These are phyloP conservation scores for Microsporum audouinii DNA, from an alignment of 2,329 filamentous ascomycete genomes.

Conservation along the genomic window DNA sequence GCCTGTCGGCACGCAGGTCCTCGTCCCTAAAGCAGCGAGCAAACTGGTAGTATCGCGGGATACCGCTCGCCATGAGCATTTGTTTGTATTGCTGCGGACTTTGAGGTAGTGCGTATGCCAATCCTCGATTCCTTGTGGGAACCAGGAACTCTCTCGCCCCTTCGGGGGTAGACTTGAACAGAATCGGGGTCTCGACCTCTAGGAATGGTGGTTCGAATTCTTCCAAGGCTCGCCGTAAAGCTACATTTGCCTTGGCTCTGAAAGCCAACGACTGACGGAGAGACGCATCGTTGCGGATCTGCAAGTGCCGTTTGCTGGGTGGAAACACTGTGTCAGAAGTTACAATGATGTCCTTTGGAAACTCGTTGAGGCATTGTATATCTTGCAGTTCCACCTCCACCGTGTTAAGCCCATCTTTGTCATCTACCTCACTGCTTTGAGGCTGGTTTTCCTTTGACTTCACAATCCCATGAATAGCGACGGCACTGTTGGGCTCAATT, in stretches of 20 bases:
- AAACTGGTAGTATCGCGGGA: constrained; percentile 78
- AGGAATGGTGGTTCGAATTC: constrained; percentile 46
- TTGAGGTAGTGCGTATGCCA: constrained; percentile 84
- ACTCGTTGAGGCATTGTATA: constrained; percentile 58
- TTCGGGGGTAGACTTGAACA: constrained; percentile 97
- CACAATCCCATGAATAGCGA: constrained; percentile 42
- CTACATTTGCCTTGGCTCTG: constrained; percentile 49
- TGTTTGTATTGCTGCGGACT: constrained; percentile 99
- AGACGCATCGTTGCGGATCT: constrained; percentile 62
- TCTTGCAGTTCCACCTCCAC: constrained; percentile 52
- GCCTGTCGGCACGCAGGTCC: constrained; percentile 78
- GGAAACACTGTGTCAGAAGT: constrained; percentile 63
- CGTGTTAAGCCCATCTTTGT: constrained; percentile 20
- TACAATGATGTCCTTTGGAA: constrained; percentile 65
- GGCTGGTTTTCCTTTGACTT: constrained; percentile 24
- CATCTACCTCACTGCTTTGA: not conserved
- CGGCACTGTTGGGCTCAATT: constrained; percentile 42
- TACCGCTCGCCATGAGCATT: constrained; percentile 83
- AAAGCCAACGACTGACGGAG: constrained; percentile 59
- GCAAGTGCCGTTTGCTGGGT: constrained; percentile 65
- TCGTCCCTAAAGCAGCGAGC: constrained; percentile 93
- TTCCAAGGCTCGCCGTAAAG: constrained; percentile 45
- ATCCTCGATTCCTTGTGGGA: constrained; percentile 62
- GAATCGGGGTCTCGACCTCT: constrained; percentile 80
- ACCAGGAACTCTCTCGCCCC: constrained; percentile 91